Evolutionary conservation across 2,329 filamentous ascomycete genomes (phyloP).

Genomic region (Calonectria montana): DNA sequence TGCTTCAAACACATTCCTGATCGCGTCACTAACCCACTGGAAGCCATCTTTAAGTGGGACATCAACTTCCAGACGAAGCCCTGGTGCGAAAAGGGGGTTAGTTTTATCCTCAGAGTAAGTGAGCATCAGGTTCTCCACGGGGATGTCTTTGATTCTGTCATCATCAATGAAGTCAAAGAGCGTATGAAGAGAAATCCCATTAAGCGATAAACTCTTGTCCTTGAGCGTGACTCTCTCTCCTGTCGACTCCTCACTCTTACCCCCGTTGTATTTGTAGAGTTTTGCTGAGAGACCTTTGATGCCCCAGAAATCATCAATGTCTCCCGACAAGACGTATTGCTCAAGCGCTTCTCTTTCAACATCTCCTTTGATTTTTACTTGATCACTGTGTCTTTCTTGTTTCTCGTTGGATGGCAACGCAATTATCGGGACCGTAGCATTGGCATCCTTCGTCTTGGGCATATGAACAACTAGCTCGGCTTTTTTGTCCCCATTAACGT

Average conservation of each 20-base stretch:
- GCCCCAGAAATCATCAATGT: background rate
- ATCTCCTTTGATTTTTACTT: background rate
- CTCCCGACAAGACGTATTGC: background rate
- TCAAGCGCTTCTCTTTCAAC: background rate
- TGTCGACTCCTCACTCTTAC: background rate
- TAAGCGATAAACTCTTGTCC: background rate
- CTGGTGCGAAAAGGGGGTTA: background rate
- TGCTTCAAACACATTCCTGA: background rate
- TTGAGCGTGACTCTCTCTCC: background rate
- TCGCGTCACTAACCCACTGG: background rate
- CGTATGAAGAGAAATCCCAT: background rate
- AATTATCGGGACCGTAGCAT: rapidly evolving
- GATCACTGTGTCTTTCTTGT: too few relatives aligned
- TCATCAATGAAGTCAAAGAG: background rate
- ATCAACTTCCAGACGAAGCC: background rate
- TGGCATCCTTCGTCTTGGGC: background rate
- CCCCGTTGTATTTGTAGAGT: background rate
- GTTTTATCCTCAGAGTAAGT: background rate
- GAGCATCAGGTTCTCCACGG: background rate
- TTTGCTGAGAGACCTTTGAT: background rate
- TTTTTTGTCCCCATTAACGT: background rate
- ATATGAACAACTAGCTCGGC: background rate
- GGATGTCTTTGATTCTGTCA: background rate
- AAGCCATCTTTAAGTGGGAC: background rate
- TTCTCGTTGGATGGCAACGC: background rate